Evolutionary conservation across 306 rosid genomes (phyloP), one percentile per base, ranked within the genome.

Genomic region (Vachellia collinsii): DNA sequence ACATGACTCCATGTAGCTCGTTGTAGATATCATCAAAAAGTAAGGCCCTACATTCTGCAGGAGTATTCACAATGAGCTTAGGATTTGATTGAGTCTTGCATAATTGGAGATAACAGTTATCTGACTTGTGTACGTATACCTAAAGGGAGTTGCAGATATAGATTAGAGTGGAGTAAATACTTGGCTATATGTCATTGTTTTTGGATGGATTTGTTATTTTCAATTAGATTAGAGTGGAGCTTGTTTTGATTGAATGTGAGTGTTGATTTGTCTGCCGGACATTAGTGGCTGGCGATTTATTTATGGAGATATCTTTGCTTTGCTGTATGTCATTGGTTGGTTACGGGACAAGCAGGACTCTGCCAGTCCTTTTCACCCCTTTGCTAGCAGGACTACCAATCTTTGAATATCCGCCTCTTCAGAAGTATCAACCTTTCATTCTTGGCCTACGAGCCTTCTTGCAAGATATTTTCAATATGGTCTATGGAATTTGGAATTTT

Each of bases 321-420:
- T 22, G 20, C 82, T 79, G 47, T 17, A 19, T 42, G 61, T 17
- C 65, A 29, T 70, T 58, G 25, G 44, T 34, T 20, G 82, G 58
- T 53, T 70, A 54, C 69, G 36, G 54, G 59, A 20, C 43, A 17
- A 8, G 70, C 4, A 11, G 4, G 56, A 23, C 68, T 16, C 67
- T 3, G 1, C 58, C 58, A 13, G 1, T 54, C 53, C 16, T 51
- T 5, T 17, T 17, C 5, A 11, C 4, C 13, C 3, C 1, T 13
- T 51, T 1, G 20, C 6, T n/a, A 14, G 17, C n/a, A 16, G 8
- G 58, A 51, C 22, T 17, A 48, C 12, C 53, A 50, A 2, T 23
- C 39, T 2, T 42, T 39, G 47, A 79, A 29, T 66, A 51, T 78
- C 25, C 39, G 42, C 39, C 29, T 5, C 44, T 29, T 78, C 6